Percentiles rank a stretch among this genome's conserved stretches.
These are phyloP conservation scores for Pulveroboletus frians DNA, from an alignment of 768 basidiomycete species.

Conservation along the genomic window DNA sequence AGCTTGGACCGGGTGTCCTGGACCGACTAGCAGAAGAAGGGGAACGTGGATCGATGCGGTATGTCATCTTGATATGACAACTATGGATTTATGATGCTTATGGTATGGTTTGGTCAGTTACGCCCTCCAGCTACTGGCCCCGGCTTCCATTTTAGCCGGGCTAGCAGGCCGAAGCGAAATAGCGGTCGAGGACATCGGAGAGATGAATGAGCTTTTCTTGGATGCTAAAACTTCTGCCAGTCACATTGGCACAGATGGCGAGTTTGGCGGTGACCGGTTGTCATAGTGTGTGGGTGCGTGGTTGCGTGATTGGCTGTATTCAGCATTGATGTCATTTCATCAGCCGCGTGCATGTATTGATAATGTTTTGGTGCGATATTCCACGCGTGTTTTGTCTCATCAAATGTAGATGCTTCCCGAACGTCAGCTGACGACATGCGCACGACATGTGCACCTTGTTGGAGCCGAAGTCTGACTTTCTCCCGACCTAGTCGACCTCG, in stretches of 20 bases:
- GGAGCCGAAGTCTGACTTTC: slow-evolving; percentile 7
- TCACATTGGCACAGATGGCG: slow-evolving; percentile 41
- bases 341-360: slow-evolving; percentile 5
- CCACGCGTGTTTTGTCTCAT: neutral
- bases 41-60: slow-evolving; percentile 77
- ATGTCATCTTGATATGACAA: slow-evolving; percentile 19
- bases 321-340: slow-evolving; percentile 4
- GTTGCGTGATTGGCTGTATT: slow-evolving; percentile 4
- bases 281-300: slow-evolving; percentile 19
- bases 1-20: slow-evolving; percentile 67
- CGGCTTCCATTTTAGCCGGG: slow-evolving; percentile 81
- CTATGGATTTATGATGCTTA: slow-evolving; percentile 6
- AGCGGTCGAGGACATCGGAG: slow-evolving; percentile 80
- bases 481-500: slow-evolving; percentile 1
- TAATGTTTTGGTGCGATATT: neutral
- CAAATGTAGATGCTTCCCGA: neutral
- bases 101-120: slow-evolving; percentile 47
- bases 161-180: slow-evolving; percentile 78
- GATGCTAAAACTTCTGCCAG: slow-evolving; percentile 83
- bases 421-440: neutral
- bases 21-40: slow-evolving; percentile 80
- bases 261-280: slow-evolving; percentile 31
- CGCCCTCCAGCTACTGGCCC: slow-evolving; percentile 85
- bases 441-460: neutral
- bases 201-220: slow-evolving; percentile 93